Evolutionary conservation across 176 grass and related monocot species (phyloP).

Genomic region (Triticum timopheevii): DNA sequence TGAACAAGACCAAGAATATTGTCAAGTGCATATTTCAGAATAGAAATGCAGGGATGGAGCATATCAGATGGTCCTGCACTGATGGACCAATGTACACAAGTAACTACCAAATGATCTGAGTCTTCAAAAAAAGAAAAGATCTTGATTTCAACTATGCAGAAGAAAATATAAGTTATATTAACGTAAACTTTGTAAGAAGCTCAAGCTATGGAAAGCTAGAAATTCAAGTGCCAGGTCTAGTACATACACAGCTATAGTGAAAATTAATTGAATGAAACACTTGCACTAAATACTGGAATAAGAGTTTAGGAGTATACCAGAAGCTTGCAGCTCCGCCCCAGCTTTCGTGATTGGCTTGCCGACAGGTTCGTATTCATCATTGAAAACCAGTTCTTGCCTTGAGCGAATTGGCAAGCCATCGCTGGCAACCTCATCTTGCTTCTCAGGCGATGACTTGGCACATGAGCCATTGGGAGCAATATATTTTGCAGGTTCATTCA

Average conservation of each 20-base stretch:
- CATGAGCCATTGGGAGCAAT: neutral
- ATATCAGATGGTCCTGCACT: neutral
- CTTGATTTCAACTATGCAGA: neutral
- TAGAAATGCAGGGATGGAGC: neutral
- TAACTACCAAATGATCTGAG: neutral
- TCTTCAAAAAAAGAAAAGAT: neutral
- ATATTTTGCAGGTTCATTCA: slow-evolving; percentile 17
- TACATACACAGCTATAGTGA: neutral
- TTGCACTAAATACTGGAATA: neutral
- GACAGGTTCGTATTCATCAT: slow-evolving; percentile 66
- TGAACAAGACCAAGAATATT: slow-evolving; percentile 29
- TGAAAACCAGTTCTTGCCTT: slow-evolving; percentile 56
- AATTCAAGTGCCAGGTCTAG: neutral
- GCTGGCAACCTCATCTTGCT: neutral
- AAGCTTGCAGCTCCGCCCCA: slow-evolving; percentile 80
- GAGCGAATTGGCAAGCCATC: slow-evolving; percentile 50
- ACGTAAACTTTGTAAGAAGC: neutral
- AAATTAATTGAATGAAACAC: neutral
- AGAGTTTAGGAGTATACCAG: slow-evolving; percentile 54
- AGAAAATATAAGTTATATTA: neutral
- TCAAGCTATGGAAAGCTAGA: neutral
- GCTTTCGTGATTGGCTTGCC: slow-evolving; percentile 70
- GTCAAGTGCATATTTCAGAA: slow-evolving; percentile 4
- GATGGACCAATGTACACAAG: neutral
- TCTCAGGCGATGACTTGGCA: neutral